Evolutionary conservation across 331 rosid genomes (phyloP).

Genomic region (Quercus lobata): DNA sequence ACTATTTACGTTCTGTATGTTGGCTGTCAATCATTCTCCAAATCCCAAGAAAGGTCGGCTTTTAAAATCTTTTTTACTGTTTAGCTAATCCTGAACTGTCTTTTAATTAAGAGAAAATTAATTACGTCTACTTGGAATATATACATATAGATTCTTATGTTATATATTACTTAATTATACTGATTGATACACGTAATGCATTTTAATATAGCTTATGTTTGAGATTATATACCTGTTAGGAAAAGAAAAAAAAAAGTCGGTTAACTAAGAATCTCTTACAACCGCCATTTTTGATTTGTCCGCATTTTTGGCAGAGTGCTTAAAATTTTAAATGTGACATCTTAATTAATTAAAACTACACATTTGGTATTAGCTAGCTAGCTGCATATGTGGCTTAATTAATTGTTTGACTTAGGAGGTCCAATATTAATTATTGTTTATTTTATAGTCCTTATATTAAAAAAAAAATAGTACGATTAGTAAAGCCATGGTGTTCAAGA

Average conservation of each 20-base stretch:
- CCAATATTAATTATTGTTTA: not conserved
- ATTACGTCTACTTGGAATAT: slow-evolving; percentile 16
- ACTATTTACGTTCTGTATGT: slow-evolving; percentile 51
- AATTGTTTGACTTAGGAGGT: slow-evolving; percentile 42
- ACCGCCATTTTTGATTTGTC: slow-evolving; percentile 56
- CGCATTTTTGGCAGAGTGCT: slow-evolving; percentile 16
- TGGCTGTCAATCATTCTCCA: slow-evolving; percentile 54
- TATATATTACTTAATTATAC: not conserved
- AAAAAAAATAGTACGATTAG: not conserved
- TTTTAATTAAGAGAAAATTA: slow-evolving; percentile 16
- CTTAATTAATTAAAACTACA: not conserved
- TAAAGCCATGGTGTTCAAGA: slow-evolving; percentile 30
- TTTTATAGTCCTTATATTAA: not conserved
- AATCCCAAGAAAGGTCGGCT: slow-evolving; percentile 54
- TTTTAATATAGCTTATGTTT: slow-evolving; percentile 26
- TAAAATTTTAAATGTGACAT: not conserved
- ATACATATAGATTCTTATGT: not conserved
- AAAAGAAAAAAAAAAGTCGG: slow-evolving; percentile 19
- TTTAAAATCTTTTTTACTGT: slow-evolving; percentile 50
- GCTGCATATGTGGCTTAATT: slow-evolving; percentile 14
- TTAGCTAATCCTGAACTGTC: slow-evolving; percentile 46
- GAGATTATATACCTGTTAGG: slow-evolving; percentile 26
- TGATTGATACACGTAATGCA: not conserved
- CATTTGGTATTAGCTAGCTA: slow-evolving; percentile 19
- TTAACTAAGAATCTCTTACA: slow-evolving; percentile 31